Evolutionary conservation across 2,329 filamentous ascomycete genomes (phyloP), one percentile per base, ranked within the genome.

Genomic region (Pyrenophora graminea): DNA sequence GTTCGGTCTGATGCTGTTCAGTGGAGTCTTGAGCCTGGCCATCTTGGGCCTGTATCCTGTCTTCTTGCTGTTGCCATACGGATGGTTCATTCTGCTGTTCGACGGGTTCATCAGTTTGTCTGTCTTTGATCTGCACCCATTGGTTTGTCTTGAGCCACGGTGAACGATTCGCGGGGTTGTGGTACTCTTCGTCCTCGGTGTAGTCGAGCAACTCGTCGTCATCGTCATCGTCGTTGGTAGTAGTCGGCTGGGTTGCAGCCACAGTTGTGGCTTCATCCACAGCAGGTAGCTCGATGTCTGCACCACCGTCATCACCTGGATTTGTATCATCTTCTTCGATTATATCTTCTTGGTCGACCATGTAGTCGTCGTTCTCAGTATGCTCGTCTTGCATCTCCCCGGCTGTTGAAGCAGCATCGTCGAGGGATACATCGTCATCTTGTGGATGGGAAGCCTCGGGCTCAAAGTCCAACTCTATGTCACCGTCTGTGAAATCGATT

Each of bases 401-500:
- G n/a, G 42, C 50, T 19, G 68, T 70, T 37, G 66, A 63, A 12
- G 48, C 62, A 12, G 65, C 74, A 58, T 87, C 85, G 59, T 83
- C 79, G 41, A 83, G 75, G 45, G 84, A 82, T 51, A 78, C 81
- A 52, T 86, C 78, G 54, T 86, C 77, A 21, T 71, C 68, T 25
- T 61, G 49, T 4, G 39, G 13, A 7, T 53, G 38, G 8, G 51
- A 43, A 12, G 56, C 59, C 45, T 60, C 58, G 25, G 64, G 58
- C 10, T 67, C 70, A 72, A 53, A 80, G 58, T 85, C 83, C 53
- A 86, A 76, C 58, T 87, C 84, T 53, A 87, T 83, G 51, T 84
- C 82, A 47, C 82, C 80, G 48, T 84, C 80, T 44, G 76, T 76
- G 45, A 81, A 78, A 37, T 68, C 69, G 39, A 74, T 60, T 32